Conservation (phyloP, 1,139 yeast genomes). For the Candida mesenterica region DNA sequence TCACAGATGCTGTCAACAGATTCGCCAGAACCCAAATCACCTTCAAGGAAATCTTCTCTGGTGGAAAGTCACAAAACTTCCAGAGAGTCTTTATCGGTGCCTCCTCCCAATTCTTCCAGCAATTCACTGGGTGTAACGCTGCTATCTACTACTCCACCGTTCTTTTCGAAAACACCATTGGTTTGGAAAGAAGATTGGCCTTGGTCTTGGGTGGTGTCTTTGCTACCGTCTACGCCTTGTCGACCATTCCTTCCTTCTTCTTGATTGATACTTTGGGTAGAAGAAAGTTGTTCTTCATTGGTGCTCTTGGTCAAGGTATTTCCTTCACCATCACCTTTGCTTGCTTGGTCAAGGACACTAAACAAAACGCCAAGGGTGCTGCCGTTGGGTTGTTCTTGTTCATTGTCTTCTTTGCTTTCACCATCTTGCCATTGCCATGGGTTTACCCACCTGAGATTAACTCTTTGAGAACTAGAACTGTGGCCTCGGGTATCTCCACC, state of each 20-base stretch:
- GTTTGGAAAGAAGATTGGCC: conserved; percentile 49
- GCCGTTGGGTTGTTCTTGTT: conserved; percentile 35
- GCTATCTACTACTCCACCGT: conserved; percentile 68
- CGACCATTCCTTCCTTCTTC: conserved; percentile 64
- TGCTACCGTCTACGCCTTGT: conserved; percentile 58
- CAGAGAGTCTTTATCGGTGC: conserved; percentile 61
- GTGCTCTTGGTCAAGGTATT: conserved; percentile 48
- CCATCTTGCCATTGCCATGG: conserved; percentile 47
- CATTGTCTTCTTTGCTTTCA: conserved; percentile 28
- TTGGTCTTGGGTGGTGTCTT: conserved; percentile 65
- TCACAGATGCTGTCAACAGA: conserved; percentile 43
- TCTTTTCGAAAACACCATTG: conserved; percentile 54
- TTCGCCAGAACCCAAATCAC: conserved; percentile 38
- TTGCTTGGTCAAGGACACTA: conserved; percentile 36
- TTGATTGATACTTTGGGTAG: conserved; percentile 65
- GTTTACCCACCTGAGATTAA: conserved; percentile 63
- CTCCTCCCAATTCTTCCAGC: conserved; percentile 63
- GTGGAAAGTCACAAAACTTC: conserved; percentile 58
- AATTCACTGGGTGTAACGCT: conserved; percentile 65
- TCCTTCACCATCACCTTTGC: conserved; percentile 43
- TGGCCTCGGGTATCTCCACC: conserved; percentile 49
- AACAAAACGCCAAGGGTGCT: conserved; percentile 43
- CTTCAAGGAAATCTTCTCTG: conserved; percentile 51
- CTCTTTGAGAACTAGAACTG: conserved; percentile 60
- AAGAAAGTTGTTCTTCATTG: conserved; percentile 55